phyloP scores from a whole-genome alignment of 371 early-diverging fungal genomes.

The Circinella umbellata region DNA sequence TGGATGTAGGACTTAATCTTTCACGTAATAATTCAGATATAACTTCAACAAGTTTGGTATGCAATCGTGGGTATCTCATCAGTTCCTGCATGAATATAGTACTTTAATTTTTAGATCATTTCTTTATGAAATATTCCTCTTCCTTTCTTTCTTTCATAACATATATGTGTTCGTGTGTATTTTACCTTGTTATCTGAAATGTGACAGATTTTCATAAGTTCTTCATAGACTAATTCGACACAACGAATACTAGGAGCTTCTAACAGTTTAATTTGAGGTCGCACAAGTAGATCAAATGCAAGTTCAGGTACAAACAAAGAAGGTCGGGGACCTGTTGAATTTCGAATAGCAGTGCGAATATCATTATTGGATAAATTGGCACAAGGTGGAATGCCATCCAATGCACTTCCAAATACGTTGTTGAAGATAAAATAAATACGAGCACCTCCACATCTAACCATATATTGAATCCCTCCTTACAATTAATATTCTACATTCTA shows the following conservation, averaged over 20 bases:
- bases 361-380: constrained; percentile 80
- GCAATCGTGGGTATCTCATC: constrained; percentile 82
- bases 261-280: constrained; percentile 80
- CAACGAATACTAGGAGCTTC: constrained; percentile 85
- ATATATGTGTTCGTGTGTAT: background rate
- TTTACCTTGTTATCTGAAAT: constrained; percentile 75
- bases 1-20: constrained; percentile 75
- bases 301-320: constrained; percentile 91
- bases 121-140: background rate
- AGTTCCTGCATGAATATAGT: constrained; percentile 55
- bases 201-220: constrained; percentile 87
- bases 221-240: constrained; percentile 88
- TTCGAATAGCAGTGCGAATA: constrained; percentile 90
- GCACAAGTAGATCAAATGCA: constrained; percentile 88
- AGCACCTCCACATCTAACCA: constrained; percentile 76
- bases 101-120: too few species aligned
- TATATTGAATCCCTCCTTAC: too few species aligned
- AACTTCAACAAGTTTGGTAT: constrained; percentile 81
- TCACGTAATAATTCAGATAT: constrained; percentile 84
- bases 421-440: constrained; percentile 92
- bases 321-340: constrained; percentile 87
- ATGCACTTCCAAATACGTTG: constrained; percentile 77
- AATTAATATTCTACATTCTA: too few species aligned
- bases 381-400: constrained; percentile 79
- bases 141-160: too few species aligned